These are phyloP conservation scores for Prinsepia uniflora DNA, from an alignment of 306 rosid genomes.

Conservation along the genomic window DNA sequence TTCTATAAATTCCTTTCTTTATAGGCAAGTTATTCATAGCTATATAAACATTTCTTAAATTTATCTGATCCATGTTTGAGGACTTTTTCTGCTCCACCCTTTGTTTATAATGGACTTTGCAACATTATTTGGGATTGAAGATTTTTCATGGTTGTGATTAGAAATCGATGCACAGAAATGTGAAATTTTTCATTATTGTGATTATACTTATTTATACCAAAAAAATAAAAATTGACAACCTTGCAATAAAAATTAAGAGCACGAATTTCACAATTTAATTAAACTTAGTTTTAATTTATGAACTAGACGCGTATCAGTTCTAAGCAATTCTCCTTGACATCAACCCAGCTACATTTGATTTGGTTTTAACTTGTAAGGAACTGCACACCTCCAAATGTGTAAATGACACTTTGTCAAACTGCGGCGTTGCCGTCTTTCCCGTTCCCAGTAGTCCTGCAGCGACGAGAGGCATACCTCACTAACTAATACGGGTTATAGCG, in stretches of 20 bases:
- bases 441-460: background rate
- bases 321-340: background rate
- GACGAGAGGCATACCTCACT: background rate
- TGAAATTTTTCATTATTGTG: background rate
- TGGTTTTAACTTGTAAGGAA: background rate
- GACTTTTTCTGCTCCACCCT: background rate
- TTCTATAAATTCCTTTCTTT: background rate
- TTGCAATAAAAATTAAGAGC: background rate
- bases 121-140: no score
- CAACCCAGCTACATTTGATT: background rate
- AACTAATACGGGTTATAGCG: constrained; percentile 61
- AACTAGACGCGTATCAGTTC: background rate
- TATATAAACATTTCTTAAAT: background rate
- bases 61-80: background rate
- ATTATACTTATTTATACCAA: no score
- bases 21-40: background rate
- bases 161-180: no score
- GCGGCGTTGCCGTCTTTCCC: background rate
- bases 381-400: background rate
- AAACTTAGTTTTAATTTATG: background rate
- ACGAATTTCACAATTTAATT: constrained; percentile 2
- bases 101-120: no score
- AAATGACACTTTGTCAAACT: background rate
- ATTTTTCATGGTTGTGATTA: no score
- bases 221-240: no score